Evolutionary conservation across 176 grass and related monocot genomes (phyloP).

Genomic region (Metroxylon sagu): DNA sequence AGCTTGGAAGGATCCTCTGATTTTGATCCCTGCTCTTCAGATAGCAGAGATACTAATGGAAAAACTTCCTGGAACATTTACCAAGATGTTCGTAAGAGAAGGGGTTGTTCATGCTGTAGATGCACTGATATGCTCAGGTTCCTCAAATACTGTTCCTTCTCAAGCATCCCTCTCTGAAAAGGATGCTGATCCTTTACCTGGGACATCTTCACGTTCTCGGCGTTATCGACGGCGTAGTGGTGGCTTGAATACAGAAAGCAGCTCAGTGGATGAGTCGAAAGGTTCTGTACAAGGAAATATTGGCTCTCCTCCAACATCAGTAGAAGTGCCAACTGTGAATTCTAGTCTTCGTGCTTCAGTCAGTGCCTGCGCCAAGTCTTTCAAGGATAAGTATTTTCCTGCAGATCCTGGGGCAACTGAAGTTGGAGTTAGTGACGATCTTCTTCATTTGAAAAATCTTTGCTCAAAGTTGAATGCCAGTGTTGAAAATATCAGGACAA

Average conservation of each 20-base stretch:
- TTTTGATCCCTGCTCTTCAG: constrained; percentile 77
- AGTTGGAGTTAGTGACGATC: constrained; percentile 63
- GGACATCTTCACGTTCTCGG: constrained; percentile 50
- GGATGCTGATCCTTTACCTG: constrained; percentile 26
- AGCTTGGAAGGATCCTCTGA: constrained; percentile 79
- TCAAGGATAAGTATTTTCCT: constrained; percentile 79
- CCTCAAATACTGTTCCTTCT: constrained; percentile 33
- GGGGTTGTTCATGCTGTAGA: constrained; percentile 88
- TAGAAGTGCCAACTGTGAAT: constrained; percentile 34
- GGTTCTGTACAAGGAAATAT: constrained; percentile 21
- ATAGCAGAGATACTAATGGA: constrained; percentile 87
- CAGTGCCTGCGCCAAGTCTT: constrained; percentile 54
- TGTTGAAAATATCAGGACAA: constrained; percentile 44
- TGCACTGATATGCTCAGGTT: constrained; percentile 44
- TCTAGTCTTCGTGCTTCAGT: constrained; percentile 50
- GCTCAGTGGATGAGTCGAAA: constrained; percentile 44
- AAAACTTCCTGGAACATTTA: constrained; percentile 75
- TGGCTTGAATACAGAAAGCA: constrained; percentile 33
- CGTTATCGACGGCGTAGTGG: constrained; percentile 43
- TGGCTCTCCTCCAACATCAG: constrained; percentile 13
- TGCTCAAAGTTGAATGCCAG: constrained; percentile 54
- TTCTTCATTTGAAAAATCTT: constrained; percentile 49
- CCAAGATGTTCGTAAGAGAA: constrained; percentile 85
- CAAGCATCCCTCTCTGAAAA: constrained; percentile 25
- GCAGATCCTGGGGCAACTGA: constrained; percentile 45